Base-by-base conservation (phyloP, 768 basidiomycete genomes). In the Pilatotrama ljubarskyi region DNA sequence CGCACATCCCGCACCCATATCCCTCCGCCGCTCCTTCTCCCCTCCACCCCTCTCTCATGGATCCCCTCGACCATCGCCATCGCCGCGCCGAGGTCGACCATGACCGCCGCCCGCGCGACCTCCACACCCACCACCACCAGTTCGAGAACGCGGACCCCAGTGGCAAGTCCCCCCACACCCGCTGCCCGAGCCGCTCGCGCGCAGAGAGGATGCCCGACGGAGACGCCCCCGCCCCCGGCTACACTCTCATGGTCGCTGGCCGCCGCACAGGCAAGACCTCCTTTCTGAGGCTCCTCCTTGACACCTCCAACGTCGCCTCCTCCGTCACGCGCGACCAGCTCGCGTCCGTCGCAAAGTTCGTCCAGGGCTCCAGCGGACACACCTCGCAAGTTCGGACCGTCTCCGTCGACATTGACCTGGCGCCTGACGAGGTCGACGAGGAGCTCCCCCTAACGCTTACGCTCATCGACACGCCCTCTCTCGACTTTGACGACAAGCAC, bases 191-290 rank as follows among this genome's bases (percentile, higher is more conserved):
- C 64, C 63, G 61, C 58, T 57, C 58, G 41, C 56, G 49, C 42
- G 36, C 54, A 48, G 43, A 59, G 24, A 38, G 42, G 22, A 54
- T 60, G 59, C 44, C 59, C 48, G 64, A 68, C 70, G 70, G 66
- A 5, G 5, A 32, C 66, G 64, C 73, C n/a, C n/a, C n/a, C 73
- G 64, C 74, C 77, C 78, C 69, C 68, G 76, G 77, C 37, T 82
- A 83, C 77, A 86, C 87, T 66, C 77, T 93, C 73, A 87, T 93
- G 77, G 90, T 91, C 69, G 91, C 90, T 58, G 91, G 91, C 51
- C 85, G 84, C 71, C 80, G 87, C 76, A 86, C 88, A 76, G 89
- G 90, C 75, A 94, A 94, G 82, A 91, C 91, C 22, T 87, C 90
- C 61, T 90, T 94, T 70, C 86, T 93, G 70, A 85, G 90, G 58